Conservation (phyloP, 768 basidiomycete species). For the Podaxis rugospora region DNA sequence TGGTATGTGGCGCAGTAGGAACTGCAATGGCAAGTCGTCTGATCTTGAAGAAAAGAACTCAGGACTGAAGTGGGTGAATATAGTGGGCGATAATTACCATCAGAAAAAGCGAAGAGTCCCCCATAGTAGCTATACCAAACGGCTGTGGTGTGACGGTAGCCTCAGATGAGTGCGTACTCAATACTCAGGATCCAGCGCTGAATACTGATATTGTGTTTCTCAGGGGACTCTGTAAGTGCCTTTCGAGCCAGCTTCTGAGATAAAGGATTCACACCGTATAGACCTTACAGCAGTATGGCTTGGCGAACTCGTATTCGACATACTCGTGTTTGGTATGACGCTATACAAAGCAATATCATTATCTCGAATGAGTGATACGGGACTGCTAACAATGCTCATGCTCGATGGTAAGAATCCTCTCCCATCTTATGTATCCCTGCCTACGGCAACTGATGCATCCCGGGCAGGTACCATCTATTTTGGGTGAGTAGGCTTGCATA, state of each 20-base stretch:
- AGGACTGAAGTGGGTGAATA: background rate
- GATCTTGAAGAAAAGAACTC: background rate
- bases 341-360: constrained; percentile 28
- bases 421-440: background rate
- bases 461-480: constrained; percentile 35
- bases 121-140: background rate
- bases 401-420: constrained; percentile 32
- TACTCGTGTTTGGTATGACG: constrained; percentile 38
- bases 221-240: background rate
- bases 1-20: constrained; percentile 20
- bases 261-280: constrained; percentile 7
- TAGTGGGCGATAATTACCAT: background rate
- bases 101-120: background rate
- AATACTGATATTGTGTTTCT: background rate
- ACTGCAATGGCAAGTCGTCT: constrained; percentile 19
- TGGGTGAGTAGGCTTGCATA: constrained; percentile 21
- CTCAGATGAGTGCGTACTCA: background rate
- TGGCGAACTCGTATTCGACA: constrained; percentile 34
- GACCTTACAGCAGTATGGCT: constrained; percentile 33
- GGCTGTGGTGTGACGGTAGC: background rate
- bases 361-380: constrained; percentile 14
- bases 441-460: background rate
- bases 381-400: constrained; percentile 25
- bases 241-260: background rate
- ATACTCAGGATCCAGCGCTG: no score